phyloP scores from a whole-genome alignment of 352 stramenopile genomes.

The Globisporangium orthogonon region DNA sequence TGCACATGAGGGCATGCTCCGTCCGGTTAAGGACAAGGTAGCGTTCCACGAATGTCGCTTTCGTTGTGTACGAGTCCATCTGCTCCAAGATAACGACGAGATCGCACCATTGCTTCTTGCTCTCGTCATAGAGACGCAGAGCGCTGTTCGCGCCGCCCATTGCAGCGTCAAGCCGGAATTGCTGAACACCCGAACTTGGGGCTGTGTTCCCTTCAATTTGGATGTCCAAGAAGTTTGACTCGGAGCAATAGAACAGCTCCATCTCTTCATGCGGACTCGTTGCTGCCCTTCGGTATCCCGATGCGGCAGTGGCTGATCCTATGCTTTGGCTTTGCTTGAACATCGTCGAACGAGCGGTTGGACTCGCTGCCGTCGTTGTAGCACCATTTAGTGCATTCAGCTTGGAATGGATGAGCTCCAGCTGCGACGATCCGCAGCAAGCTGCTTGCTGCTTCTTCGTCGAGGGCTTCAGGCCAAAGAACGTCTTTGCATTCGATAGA shows the following conservation, averaged over 20 bases:
- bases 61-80: constrained; percentile 56
- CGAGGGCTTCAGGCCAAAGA: constrained; percentile 45
- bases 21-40: constrained; percentile 79
- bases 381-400: constrained; percentile 50
- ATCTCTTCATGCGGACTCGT: constrained; percentile 21
- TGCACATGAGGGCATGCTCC: constrained; percentile 43
- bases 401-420: constrained; percentile 72
- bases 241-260: constrained; percentile 67
- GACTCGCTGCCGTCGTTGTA: constrained; percentile 24
- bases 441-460: constrained; percentile 38
- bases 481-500: constrained; percentile 49
- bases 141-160: constrained; percentile 57
- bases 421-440: constrained; percentile 50
- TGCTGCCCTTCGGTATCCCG: neutral
- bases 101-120: constrained; percentile 67
- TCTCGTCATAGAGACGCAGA: constrained; percentile 67
- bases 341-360: constrained; percentile 12
- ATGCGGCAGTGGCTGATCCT: neutral
- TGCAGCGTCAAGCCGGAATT: constrained; percentile 49
- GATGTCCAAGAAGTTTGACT: constrained; percentile 53
- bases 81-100: constrained; percentile 68
- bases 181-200: constrained; percentile 38
- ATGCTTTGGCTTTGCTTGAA: constrained; percentile 10
- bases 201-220: constrained; percentile 58
- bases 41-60: constrained; percentile 75